phyloP scores from a whole-genome alignment of 306 rosid species.

The Mucuna pruriens region DNA sequence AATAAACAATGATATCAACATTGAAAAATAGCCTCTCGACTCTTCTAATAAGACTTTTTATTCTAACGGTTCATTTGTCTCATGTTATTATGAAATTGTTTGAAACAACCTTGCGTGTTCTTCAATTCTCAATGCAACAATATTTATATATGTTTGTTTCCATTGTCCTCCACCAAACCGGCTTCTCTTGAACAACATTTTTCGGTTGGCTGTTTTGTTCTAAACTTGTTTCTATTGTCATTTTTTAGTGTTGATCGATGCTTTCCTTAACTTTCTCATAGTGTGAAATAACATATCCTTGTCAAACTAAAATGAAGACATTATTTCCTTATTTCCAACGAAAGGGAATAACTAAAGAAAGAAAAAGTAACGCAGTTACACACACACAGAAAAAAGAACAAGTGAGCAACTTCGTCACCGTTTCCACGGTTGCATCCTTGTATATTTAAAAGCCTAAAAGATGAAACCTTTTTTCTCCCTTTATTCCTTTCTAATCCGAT shows the following conservation, averaged over 20 bases:
- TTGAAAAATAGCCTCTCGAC: constrained; percentile 33
- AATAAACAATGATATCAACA: constrained; percentile 31
- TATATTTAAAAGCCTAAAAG: constrained; percentile 32
- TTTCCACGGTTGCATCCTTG: constrained; percentile 30
- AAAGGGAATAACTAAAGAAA: constrained; percentile 38
- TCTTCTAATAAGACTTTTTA: constrained; percentile 3
- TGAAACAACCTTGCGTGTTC: constrained; percentile 28
- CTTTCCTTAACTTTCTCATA: constrained; percentile 21
- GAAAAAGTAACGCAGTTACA: background rate
- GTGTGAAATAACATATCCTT: constrained; percentile 26
- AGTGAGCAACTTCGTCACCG: constrained; percentile 23
- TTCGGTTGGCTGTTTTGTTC: constrained; percentile 29
- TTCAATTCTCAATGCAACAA: constrained; percentile 24
- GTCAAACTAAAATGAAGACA: constrained; percentile 32
- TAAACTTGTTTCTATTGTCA: constrained; percentile 26
- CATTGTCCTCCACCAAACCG: constrained; percentile 29
- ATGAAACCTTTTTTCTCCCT: constrained; percentile 25
- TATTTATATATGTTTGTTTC: background rate
- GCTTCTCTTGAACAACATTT: constrained; percentile 32
- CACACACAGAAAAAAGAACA: background rate
- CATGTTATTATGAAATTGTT: constrained; percentile 19
- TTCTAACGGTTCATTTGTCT: constrained; percentile 33
- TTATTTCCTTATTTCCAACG: constrained; percentile 2
- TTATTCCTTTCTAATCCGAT: constrained; percentile 42
- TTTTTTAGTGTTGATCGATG: constrained; percentile 3